phyloP scores from a whole-genome alignment of 345 rosid genomes.

The Citrus sinensis region DVS_A1.0 CM039166.1:25949501-25950000 shows the following conservation, averaged over 20 bases:
- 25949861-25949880: slow-evolving; percentile 33
- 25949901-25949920: slow-evolving; percentile 40
- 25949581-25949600: background rate
- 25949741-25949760: slow-evolving; percentile 39
- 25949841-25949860: background rate
- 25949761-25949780: slow-evolving; percentile 42
- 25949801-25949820: background rate
- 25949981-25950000: slow-evolving; percentile 56
- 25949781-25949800: slow-evolving; percentile 54
- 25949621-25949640: background rate
- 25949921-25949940: slow-evolving; percentile 21
- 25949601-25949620: background rate
- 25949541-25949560: background rate
- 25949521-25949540: background rate
- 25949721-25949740: slow-evolving; percentile 32
- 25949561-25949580: background rate
- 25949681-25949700: background rate
- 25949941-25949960: slow-evolving; percentile 34
- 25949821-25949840: background rate
- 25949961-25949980: slow-evolving; percentile 37
- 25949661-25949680: background rate
- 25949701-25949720: background rate
- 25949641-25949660: background rate
- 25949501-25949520: too few species aligned
- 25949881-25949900: slow-evolving; percentile 43